phyloP scores from a whole-genome alignment of 176 grass and related monocot genomes.

The Juncus inflexus region DNA sequence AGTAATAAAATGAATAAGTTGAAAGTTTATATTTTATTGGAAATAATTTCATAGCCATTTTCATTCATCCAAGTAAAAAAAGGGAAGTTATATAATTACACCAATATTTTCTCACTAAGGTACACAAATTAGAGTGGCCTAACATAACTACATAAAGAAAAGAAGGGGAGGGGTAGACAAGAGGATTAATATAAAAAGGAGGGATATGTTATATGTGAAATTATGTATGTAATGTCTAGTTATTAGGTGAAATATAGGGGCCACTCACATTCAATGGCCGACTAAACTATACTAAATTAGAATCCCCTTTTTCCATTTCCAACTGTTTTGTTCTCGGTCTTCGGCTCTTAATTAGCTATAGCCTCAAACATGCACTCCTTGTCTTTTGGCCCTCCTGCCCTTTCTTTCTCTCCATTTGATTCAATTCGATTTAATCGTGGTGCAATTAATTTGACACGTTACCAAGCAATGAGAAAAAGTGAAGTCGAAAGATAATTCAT shows the following conservation, averaged over 20 bases:
- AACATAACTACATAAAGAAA: slow-evolving; percentile 3
- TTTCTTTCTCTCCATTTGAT: not conserved
- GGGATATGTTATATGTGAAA: not conserved
- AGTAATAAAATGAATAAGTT: too few species aligned
- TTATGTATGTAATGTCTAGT: not conserved
- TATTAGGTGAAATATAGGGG: slow-evolving; percentile 2
- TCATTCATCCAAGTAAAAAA: too few species aligned
- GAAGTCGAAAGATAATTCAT: too few species aligned
- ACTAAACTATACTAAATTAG: not conserved
- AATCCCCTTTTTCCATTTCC: slow-evolving; percentile 18
- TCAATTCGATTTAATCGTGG: too few species aligned
- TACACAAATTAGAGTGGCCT: slow-evolving; percentile 16
- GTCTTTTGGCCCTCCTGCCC: slow-evolving; percentile 1
- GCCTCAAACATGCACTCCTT: slow-evolving; percentile 25
- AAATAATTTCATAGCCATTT: too few species aligned
- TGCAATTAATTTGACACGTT: too few species aligned
- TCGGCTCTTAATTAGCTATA: not conserved
- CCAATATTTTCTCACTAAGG: not conserved
- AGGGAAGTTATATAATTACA: too few species aligned
- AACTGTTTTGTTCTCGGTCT: slow-evolving; percentile 16
- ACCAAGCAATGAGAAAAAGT: too few species aligned
- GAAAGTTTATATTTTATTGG: too few species aligned
- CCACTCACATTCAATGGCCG: slow-evolving; percentile 36
- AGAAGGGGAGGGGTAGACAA: slow-evolving; percentile 2
- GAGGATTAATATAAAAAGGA: slow-evolving; percentile 16